Conservation (phyloP, 352 stramenopile species). For the Aphanomyces cochlioides region DNA sequence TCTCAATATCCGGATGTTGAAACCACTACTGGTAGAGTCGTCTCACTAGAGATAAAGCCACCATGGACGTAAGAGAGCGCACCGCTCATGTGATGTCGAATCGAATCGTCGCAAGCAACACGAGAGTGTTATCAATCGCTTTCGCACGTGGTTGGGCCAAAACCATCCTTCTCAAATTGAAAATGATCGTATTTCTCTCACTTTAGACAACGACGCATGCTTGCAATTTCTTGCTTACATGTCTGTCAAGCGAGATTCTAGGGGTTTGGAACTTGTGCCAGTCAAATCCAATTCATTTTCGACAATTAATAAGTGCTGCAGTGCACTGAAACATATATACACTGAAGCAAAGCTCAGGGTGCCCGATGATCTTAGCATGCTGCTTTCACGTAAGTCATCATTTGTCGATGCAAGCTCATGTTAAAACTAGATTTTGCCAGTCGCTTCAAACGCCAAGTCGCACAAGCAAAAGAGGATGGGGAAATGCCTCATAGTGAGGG, state of each 20-base stretch:
- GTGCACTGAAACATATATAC: background rate
- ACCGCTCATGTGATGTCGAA: too few relatives aligned
- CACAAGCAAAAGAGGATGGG: background rate
- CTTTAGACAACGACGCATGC: background rate
- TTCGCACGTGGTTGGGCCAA: too few relatives aligned
- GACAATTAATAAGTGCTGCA: background rate
- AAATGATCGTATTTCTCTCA: background rate
- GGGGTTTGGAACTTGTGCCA: constrained; percentile 3
- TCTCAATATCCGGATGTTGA: too few relatives aligned
- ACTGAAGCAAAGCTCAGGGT: background rate
- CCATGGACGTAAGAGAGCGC: too few relatives aligned
- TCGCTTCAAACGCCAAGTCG: background rate
- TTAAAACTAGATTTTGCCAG: background rate
- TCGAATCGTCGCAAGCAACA: too few relatives aligned
- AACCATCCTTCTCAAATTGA: too few relatives aligned
- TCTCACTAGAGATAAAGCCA: too few relatives aligned
- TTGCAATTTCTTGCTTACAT: background rate
- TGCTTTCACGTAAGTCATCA: too few relatives aligned
- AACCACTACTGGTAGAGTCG: too few relatives aligned
- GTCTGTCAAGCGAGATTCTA: background rate
- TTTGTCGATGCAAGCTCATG: background rate
- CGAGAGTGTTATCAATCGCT: too few relatives aligned
- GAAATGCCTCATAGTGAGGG: background rate
- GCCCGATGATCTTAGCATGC: too few relatives aligned
- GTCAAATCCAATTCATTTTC: background rate